Percentiles rank a stretch among this genome's conserved stretches.
Conservation (phyloP, 2,329 filamentous ascomycete species). For the Capronia coronata region DNA sequence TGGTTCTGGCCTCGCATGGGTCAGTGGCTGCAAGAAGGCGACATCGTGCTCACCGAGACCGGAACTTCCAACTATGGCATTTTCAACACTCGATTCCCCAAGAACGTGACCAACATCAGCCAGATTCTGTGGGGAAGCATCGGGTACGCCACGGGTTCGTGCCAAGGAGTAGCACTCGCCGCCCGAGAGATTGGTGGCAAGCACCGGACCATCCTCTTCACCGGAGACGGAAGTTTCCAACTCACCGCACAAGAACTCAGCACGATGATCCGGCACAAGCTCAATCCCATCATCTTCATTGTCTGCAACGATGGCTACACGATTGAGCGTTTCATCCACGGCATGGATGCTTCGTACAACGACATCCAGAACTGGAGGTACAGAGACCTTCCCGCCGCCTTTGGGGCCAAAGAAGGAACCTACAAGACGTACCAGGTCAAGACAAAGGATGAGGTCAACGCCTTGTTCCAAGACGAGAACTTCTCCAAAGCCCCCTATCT, state of each 20-base stretch:
- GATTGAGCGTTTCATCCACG: constrained; percentile 54
- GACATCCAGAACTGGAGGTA: constrained; percentile 50
- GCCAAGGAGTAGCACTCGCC: constrained; percentile 52
- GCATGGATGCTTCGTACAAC: constrained; percentile 49
- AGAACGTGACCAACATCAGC: constrained; percentile 44
- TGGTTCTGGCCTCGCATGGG: constrained; percentile 55
- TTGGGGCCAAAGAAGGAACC: constrained; percentile 25
- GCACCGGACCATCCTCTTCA: constrained; percentile 50
- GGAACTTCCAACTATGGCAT: constrained; percentile 55
- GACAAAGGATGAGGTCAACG: constrained; percentile 42
- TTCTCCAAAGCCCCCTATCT: constrained; percentile 38
- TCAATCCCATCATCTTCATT: constrained; percentile 48
- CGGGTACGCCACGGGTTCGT: constrained; percentile 54
- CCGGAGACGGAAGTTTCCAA: constrained; percentile 59
- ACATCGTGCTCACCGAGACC: constrained; percentile 55
- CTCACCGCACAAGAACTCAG: constrained; percentile 62
- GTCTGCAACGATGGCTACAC: constrained; percentile 57
- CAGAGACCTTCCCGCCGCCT: constrained; percentile 38
- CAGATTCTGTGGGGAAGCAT: constrained; percentile 55
- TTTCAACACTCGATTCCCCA: constrained; percentile 47
- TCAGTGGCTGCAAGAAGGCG: constrained; percentile 47
- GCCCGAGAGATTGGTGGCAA: constrained; percentile 49
- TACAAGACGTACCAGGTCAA: constrained; percentile 60
- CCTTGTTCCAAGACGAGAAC: constrained; percentile 29
- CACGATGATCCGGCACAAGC: constrained; percentile 53